phyloP scores from a whole-genome alignment of 2,329 filamentous ascomycete species.

The Exophiala sp. region DNA sequence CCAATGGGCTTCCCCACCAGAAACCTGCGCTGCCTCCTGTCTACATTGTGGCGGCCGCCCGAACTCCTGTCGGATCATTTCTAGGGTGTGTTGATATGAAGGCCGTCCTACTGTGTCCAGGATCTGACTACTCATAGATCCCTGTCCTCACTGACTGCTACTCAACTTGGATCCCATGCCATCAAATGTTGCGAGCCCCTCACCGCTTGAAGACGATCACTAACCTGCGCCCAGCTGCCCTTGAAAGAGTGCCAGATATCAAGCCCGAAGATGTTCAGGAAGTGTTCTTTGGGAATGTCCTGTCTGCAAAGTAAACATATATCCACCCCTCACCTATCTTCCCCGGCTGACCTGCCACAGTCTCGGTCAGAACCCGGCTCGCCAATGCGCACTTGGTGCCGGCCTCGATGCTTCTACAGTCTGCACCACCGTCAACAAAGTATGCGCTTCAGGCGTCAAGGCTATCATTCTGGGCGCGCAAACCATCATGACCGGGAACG shows the following conservation, averaged over 20 bases:
- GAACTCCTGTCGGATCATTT: conserved; percentile 91
- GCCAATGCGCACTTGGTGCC: conserved; percentile 85
- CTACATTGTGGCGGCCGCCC: conserved; percentile 88
- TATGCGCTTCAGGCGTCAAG: conserved; percentile 93
- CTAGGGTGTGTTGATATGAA: conserved; percentile 60
- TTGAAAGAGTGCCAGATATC: conserved; percentile 78
- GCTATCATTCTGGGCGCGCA: conserved; percentile 90
- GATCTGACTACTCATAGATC: conserved; percentile 53
- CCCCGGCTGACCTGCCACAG: conserved; percentile 42
- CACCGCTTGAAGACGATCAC: conserved; percentile 4
- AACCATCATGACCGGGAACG: conserved; percentile 94
- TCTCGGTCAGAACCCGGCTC: conserved; percentile 90
- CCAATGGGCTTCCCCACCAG: conserved; percentile 23
- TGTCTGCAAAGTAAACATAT: conserved; percentile 73
- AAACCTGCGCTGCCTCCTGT: conserved; percentile 64
- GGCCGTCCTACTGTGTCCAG: not conserved
- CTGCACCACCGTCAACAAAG: conserved; percentile 96
- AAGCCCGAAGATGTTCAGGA: conserved; percentile 88
- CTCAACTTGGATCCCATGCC: conserved; percentile 79
- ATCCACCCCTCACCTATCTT: conserved; percentile 2
- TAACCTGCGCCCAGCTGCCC: conserved; percentile 51
- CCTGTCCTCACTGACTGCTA: conserved; percentile 77
- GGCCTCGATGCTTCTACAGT: conserved; percentile 74
- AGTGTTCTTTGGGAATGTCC: conserved; percentile 96
- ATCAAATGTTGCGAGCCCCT: conserved; percentile 68